Evolutionary conservation across 352 stramenopile species (phyloP), one percentile per base, ranked within the genome.

Genomic region (Phytophthora macrochlamydospora): DNA sequence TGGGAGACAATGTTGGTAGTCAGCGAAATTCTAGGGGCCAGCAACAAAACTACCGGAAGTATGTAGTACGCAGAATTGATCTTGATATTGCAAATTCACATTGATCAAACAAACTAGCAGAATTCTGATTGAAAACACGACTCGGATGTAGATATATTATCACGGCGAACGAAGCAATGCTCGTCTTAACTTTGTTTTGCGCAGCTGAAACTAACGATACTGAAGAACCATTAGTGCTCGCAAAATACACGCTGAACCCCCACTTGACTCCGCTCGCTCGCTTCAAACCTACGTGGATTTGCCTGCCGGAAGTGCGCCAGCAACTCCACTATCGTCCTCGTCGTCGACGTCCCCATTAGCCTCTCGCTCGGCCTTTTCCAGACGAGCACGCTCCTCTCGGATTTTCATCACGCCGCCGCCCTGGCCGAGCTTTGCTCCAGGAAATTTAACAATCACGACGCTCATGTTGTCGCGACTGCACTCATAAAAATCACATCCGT

Each of bases 401-500:
- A 93, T 72, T 40, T 74, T 85, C 12, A 51, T 59, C 33, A 95
- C 85, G 14, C 87, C 87, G 28, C 83, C 80, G 45, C 87, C 87
- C 18, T 69, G 46, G 18, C 87, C 85, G 30, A 90, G 73, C 65
- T 87, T 87, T 12, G 85, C 85, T 9, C 61, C 75, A 48, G 85
- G 73, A 62, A 95, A 93, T 72, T 91, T 85, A 56, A 95, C 75
- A 28, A 95, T 65, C 43, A 95, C 78, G 12, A 88, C 76, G 54
- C 85, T 95, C 84, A 93, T 94, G 67, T 95, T 95, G 77, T 95
- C 87, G 58, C 83, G 87, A 24, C 83, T 91, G 53, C 4, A 56
- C 2, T 37, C 11, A 33, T 37, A 24, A 35, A 7, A 62, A 38
- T 28, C 12, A 50, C 43, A 40, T 40, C 9, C 29, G 14, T 43